phyloP scores from a whole-genome alignment of 2,329 filamentous ascomycete genomes.

The Xylariaceae sp. region DNA sequence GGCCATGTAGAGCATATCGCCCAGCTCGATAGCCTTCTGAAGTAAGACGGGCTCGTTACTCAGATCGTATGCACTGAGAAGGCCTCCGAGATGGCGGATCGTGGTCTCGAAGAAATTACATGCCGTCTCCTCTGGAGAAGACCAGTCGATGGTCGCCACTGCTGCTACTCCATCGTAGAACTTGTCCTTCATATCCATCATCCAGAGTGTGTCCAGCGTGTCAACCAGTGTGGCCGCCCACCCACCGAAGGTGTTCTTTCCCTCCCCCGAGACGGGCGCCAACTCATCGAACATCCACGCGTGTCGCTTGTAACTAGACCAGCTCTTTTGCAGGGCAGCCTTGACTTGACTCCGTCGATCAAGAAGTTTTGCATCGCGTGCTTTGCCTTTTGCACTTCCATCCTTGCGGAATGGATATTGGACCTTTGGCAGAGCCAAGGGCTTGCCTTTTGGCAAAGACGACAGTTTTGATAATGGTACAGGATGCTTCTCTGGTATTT shows the following conservation, averaged over 20 bases:
- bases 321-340: slow-evolving; percentile 31
- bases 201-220: slow-evolving; percentile 45
- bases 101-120: slow-evolving; percentile 41
- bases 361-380: slow-evolving; percentile 9
- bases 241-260: slow-evolving; percentile 38
- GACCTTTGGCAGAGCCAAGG: slow-evolving; percentile 6
- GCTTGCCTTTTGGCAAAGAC: slow-evolving; percentile 7
- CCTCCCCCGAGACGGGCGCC: slow-evolving; percentile 38
- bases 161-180: slow-evolving; percentile 43
- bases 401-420: slow-evolving; percentile 8
- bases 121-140: slow-evolving; percentile 27
- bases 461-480: slow-evolving; percentile 4
- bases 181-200: slow-evolving; percentile 45
- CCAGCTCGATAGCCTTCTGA: slow-evolving; percentile 39
- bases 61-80: slow-evolving; percentile 37
- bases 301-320: slow-evolving; percentile 41
- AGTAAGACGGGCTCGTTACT: slow-evolving; percentile 33
- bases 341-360: slow-evolving; percentile 29
- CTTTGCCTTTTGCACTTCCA: slow-evolving; percentile 4
- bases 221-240: slow-evolving; percentile 51
- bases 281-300: slow-evolving; percentile 47
- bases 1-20: slow-evolving; percentile 39
- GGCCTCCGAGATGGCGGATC: slow-evolving; percentile 39
- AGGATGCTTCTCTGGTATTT: slow-evolving; percentile 4
- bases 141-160: slow-evolving; percentile 41